Evolutionary conservation across 2,329 filamentous ascomycete species (phyloP).

Genomic region (Apiospora pterosperma): DNA sequence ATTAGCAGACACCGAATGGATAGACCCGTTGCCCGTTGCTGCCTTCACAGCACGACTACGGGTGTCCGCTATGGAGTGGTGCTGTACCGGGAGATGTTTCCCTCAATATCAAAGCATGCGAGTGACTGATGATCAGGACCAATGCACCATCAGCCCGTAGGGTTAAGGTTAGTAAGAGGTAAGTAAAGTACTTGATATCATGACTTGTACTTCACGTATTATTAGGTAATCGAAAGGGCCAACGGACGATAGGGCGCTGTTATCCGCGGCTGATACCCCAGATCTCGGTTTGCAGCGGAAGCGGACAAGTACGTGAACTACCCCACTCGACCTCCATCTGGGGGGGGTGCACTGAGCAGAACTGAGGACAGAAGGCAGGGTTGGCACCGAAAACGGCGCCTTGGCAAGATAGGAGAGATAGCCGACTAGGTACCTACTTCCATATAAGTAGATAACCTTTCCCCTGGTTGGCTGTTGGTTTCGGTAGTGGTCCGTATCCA

Average conservation of each 20-base stretch:
- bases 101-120: no score
- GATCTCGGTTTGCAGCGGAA: not conserved
- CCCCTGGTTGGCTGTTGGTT: no score
- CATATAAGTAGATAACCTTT: no score
- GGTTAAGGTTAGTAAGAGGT: no score
- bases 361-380: no score
- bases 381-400: not conserved
- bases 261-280: not conserved
- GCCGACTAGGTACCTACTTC: no score
- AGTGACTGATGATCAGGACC: not conserved
- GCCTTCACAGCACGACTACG: not conserved
- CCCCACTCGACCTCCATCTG: not conserved
- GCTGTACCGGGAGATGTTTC: no score
- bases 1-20: not conserved
- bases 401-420: not conserved
- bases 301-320: not conserved
- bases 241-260: not conserved
- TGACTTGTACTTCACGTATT: not conserved
- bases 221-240: not conserved
- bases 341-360: no score
- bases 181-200: no score
- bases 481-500: not conserved
- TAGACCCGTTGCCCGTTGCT: not conserved
- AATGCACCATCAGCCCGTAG: no score
- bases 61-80: no score